A percentile compares a stretch with the other conserved stretches of the same genome.
These are phyloP conservation scores for Stentor coeruleus DNA, from an alignment of 73 alveolate species.

Conservation along the genomic window DNA sequence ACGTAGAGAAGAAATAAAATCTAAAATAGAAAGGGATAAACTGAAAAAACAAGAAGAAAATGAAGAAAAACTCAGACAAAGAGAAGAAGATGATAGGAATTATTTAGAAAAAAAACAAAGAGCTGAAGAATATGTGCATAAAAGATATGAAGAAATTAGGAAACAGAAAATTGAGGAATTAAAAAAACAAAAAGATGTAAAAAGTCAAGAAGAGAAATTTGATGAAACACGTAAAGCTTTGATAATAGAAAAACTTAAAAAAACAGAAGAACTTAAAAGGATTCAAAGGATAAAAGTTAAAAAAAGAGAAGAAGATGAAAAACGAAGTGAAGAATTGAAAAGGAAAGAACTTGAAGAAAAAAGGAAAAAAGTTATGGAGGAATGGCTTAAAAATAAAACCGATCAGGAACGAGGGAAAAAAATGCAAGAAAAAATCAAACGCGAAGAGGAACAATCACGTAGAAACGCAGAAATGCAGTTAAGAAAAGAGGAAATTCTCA, in stretches of 20 bases:
- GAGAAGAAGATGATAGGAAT: constrained; percentile 14
- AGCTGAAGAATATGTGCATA: neutral
- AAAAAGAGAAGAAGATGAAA: neutral
- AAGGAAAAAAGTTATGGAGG: neutral
- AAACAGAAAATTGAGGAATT: neutral
- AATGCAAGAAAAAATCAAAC: neutral
- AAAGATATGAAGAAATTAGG: constrained; percentile 19
- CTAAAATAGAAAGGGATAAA: neutral
- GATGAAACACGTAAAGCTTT: neutral
- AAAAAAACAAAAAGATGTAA: neutral
- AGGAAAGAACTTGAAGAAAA: neutral
- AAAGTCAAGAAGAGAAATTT: neutral
- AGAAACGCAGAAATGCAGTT: neutral
- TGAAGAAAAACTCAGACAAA: constrained; percentile 4
- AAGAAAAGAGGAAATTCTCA: neutral
- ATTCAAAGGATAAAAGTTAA: neutral
- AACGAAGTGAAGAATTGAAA: neutral
- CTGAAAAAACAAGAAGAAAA: constrained; percentile 16
- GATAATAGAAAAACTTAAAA: neutral
- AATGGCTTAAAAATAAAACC: neutral
- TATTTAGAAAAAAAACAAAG: neutral
- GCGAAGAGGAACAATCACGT: neutral
- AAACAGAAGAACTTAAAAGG: constrained; percentile 7
- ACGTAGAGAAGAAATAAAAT: constrained; percentile 8
- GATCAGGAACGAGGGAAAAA: neutral